These are phyloP conservation scores for Dioszegia aurantiaca DNA, from an alignment of 768 basidiomycete genomes.

Conservation along the genomic window DNA sequence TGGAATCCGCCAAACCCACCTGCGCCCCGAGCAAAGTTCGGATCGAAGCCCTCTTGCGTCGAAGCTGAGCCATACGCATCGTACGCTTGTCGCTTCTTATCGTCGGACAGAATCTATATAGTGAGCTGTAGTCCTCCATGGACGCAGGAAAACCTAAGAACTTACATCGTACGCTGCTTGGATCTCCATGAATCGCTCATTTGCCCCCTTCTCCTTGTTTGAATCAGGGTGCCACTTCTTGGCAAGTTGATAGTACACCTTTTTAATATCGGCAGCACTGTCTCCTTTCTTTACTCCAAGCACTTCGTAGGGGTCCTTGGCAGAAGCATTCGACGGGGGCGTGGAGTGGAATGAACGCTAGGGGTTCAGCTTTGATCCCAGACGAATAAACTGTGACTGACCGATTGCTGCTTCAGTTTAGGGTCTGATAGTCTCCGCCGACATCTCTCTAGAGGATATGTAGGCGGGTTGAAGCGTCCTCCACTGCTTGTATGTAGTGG, in stretches of 20 bases:
- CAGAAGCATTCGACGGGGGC: slow-evolving; percentile 56
- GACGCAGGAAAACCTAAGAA: slow-evolving; percentile 53
- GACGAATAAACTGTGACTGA: background rate
- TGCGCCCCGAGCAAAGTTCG: slow-evolving; percentile 67
- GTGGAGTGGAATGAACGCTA: slow-evolving; percentile 79
- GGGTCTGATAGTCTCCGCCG: background rate
- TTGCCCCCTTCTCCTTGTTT: slow-evolving; percentile 75
- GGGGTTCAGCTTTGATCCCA: slow-evolving; percentile 7
- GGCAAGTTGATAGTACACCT: slow-evolving; percentile 91
- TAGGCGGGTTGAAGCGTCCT: background rate
- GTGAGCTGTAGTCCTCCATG: background rate
- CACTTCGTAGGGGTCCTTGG: slow-evolving; percentile 86
- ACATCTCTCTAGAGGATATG: slow-evolving; percentile 1
- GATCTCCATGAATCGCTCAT: slow-evolving; percentile 92
- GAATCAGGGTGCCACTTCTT: slow-evolving; percentile 98
- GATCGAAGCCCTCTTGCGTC: slow-evolving; percentile 90
- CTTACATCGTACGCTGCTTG: slow-evolving; percentile 94
- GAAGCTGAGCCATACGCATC: slow-evolving; percentile 91
- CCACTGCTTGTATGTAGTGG: background rate
- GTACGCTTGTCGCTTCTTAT: slow-evolving; percentile 83
- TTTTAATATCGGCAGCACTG: slow-evolving; percentile 85
- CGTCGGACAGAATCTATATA: slow-evolving; percentile 83
- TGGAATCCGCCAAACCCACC: slow-evolving; percentile 73
- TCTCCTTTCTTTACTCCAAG: slow-evolving; percentile 84
- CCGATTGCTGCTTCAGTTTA: background rate